Conservation (phyloP, 1,284 basidiomycete genomes). For the Fistulina hepatica region DNA sequence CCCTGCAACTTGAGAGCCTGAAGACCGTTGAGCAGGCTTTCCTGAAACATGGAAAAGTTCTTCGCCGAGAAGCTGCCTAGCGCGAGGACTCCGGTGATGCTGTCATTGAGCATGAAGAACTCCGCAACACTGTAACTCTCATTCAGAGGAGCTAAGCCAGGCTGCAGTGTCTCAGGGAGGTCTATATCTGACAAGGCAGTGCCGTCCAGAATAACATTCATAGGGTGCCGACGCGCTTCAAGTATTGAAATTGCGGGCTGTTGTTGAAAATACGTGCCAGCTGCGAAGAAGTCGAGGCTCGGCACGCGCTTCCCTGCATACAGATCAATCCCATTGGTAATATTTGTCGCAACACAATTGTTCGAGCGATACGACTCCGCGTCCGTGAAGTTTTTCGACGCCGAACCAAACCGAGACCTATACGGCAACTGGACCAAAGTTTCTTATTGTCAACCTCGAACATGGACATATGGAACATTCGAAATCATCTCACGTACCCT, state of each 20-base stretch:
- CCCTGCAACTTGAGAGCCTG: constrained; percentile 36
- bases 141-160: constrained; percentile 27
- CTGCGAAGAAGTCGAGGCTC: constrained; percentile 4
- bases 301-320: constrained; percentile 22
- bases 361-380: constrained; percentile 37
- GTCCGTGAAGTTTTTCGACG: constrained; percentile 37
- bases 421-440: constrained; percentile 42
- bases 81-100: constrained; percentile 46
- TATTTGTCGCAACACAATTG: constrained; percentile 39
- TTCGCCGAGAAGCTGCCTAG: constrained; percentile 46
- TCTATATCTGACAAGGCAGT: constrained; percentile 35
- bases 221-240: constrained; percentile 29
- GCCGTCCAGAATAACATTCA: constrained; percentile 42
- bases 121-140: constrained; percentile 41
- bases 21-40: constrained; percentile 37
- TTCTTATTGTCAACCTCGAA: no score
- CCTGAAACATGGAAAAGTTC: constrained; percentile 31
- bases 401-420: constrained; percentile 38
- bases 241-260: constrained; percentile 27
- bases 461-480: not conserved
- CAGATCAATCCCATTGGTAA: constrained; percentile 42
- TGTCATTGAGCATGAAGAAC: constrained; percentile 43
- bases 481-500: constrained; percentile 27
- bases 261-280: constrained; percentile 34
- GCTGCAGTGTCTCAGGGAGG: constrained; percentile 38